Base-by-base conservation (phyloP, 768 basidiomycete genomes). In the Fistulinella prunicolor region DNA sequence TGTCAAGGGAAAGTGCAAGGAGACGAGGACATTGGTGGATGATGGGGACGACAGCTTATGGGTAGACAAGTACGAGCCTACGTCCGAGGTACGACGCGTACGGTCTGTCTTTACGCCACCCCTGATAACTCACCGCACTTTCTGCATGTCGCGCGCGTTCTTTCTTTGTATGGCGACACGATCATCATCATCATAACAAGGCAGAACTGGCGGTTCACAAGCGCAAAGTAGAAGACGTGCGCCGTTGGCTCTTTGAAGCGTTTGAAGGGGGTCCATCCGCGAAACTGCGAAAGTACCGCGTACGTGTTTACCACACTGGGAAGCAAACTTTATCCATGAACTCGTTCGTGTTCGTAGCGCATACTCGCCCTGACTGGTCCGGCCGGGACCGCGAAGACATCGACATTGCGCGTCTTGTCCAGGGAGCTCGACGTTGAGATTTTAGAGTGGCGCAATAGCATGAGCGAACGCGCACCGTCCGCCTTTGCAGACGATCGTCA, bases 311-410 rank as follows among this genome's bases (percentile, higher is more conserved):
- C 7, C 24, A 3, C n/a, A n/a, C n/a, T n/a, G n/a, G n/a, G n/a
- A n/a, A n/a, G n/a, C n/a, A n/a, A n/a, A n/a, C n/a, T n/a, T n/a
- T n/a, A n/a, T n/a, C n/a, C n/a, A n/a, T 24, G 20, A n/a, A n/a
- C n/a, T n/a, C n/a, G n/a, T 39, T 39, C 14, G 20, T 9, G n/a
- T 30, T 46, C 21, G 3, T 47, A 97, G 89, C 78, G 93, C 38
- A 82, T 99, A 23, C 77, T 98, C 7, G 81, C 81, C 0, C 69
- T 99, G 10, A 88, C 89, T 3, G 95, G 95, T 1, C 90, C 92
- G 0, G 85, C 95, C 8, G 95, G 95, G 1, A 81, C 83, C 0
- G 95, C 82, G 0, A 99, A 99, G 73, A 96, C 95, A 0, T 79
- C 93, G 0, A 91, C 91, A 0, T 56, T 98, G 3, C 79, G 81